These are phyloP conservation scores for Seiridium unicorne DNA, from an alignment of 2,329 filamentous ascomycete species.

Conservation along the genomic window DNA sequence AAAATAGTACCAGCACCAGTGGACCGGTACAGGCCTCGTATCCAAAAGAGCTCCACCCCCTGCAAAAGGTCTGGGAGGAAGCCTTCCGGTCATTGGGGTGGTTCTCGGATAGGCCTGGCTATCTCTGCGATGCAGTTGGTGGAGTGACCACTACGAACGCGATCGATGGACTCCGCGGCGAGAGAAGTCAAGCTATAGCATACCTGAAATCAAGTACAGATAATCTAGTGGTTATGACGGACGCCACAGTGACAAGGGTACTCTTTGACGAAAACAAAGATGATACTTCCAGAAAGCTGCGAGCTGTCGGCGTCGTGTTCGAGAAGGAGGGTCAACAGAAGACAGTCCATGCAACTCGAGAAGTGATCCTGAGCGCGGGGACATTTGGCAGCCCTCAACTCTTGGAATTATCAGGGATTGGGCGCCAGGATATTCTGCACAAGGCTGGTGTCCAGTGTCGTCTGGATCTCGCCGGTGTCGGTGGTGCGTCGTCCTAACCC, in stretches of 20 bases:
- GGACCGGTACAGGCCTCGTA: neutral
- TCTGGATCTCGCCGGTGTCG: slow-evolving; percentile 33
- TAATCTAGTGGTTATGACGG: neutral
- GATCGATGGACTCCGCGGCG: neutral
- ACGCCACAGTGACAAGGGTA: neutral
- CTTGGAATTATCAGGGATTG: slow-evolving; percentile 42
- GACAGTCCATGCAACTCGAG: slow-evolving; percentile 26
- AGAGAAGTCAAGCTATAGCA: neutral
- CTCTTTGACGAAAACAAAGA: neutral
- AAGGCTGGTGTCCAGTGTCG: slow-evolving; percentile 27
- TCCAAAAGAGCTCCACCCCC: neutral
- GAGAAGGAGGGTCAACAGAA: slow-evolving; percentile 8
- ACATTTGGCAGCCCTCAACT: slow-evolving; percentile 40
- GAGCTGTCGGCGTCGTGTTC: neutral
- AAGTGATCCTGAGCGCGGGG: slow-evolving; percentile 42
- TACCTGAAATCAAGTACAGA: neutral
- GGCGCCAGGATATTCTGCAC: slow-evolving; percentile 29
- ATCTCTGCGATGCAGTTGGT: neutral
- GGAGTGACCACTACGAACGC: neutral
- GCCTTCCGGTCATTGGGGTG: neutral
- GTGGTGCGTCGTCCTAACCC: slow-evolving; percentile 25
- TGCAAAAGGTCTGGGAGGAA: neutral
- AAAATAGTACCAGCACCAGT: neutral
- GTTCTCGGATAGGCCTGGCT: neutral
- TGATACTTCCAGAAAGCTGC: neutral